Evolutionary conservation across 2,329 filamentous ascomycete genomes (phyloP), one percentile per base, ranked within the genome.

Genomic region (Penicillium sp.): DNA sequence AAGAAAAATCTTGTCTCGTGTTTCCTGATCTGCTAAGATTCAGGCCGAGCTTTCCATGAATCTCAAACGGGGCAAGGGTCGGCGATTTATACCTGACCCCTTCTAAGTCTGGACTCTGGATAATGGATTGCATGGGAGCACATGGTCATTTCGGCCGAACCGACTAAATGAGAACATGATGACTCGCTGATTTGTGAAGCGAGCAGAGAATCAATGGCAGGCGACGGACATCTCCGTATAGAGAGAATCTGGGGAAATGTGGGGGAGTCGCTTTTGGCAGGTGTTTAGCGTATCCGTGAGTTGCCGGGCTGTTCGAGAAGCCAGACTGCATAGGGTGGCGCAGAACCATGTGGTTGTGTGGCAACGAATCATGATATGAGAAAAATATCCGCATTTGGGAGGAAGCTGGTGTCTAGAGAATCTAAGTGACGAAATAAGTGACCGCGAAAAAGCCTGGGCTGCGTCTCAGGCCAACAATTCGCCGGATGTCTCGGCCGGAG

Each of bases 171-270:
- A 41, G 33, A 29, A 49, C 49, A 46, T 40, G 55, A 60, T 60
- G 58, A 61, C 58, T 40, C 58, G 49, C 59, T 57, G 46, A 61
- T 50, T 53, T 29, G 27, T 9, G 10, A 9, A 10, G 4, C 29
- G 27, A 27, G 18, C n/a, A 27, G 10, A 27, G 2, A 10, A 10
- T 10, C 12, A 10, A 23, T 28, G 18, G 32, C 15, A n/a, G 37
- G 15, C 23, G 38, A 33, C 32, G 27, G 42, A 27, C 15, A 44
- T 47, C 13, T 40, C 45, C 57, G 42, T 15, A 13, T 39, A 28
- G 23, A 44, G 32, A 58, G 35, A 60, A 47, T 54, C 50, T 20
- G 55, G 55, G 55, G 53, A 57, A 55, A 42, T 47, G 49, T 23
- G 20, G 20, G 42, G 33, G 44, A 38, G 27, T 7, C 6, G 24